These are phyloP conservation scores for Fusarium piperis DNA, from an alignment of 2,329 filamentous ascomycete genomes.

Conservation along the genomic window DNA sequence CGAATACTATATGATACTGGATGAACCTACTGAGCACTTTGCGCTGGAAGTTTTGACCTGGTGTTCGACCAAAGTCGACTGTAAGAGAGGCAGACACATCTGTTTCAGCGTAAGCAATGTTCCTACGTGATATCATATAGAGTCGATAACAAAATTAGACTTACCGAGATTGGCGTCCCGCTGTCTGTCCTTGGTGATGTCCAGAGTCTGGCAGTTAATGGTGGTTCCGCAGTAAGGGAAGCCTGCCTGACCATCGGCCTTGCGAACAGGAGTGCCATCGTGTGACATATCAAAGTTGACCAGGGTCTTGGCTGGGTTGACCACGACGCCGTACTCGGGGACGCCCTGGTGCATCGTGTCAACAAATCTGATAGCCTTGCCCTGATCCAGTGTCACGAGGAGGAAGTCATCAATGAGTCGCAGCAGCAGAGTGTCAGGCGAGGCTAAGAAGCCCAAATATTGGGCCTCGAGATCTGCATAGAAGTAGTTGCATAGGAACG, in stretches of 20 bases:
- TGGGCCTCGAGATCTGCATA: constrained; percentile 86
- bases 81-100: constrained; percentile 77
- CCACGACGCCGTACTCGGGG: constrained; percentile 80
- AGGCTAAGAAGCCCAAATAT: constrained; percentile 72
- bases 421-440: constrained; percentile 71
- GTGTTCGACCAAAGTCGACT: constrained; percentile 76
- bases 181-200: constrained; percentile 75
- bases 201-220: constrained; percentile 79
- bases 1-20: not conserved
- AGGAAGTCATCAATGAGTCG: constrained; percentile 94
- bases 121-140: not conserved
- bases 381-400: constrained; percentile 77
- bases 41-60: constrained; percentile 81
- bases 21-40: constrained; percentile 73
- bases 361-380: constrained; percentile 77
- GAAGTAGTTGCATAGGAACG: constrained; percentile 92
- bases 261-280: constrained; percentile 61
- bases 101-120: constrained; percentile 7
- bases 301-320: constrained; percentile 82
- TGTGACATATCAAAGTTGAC: constrained; percentile 80
- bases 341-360: constrained; percentile 82
- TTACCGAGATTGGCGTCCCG: constrained; percentile 61
- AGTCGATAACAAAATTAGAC: constrained; percentile 31
- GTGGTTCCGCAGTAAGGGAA: constrained; percentile 91
- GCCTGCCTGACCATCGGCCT: constrained; percentile 49